phyloP scores from a whole-genome alignment of 441 rosid species.

The Gossypium gossypioides region DNA sequence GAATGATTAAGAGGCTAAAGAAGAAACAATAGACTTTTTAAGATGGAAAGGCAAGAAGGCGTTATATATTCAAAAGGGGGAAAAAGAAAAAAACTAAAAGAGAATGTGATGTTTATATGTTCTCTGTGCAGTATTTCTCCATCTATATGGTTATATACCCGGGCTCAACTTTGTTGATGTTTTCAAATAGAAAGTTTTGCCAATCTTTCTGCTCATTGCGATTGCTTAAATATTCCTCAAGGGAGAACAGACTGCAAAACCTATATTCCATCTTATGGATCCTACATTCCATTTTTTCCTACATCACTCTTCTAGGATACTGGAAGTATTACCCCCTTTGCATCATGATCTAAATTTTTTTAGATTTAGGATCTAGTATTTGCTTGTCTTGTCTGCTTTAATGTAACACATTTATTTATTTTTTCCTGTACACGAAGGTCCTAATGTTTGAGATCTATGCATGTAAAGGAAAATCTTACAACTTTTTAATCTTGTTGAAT shows the following conservation, averaged over 20 bases:
- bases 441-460: neutral
- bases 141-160: neutral
- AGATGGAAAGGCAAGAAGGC: neutral
- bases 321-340: neutral
- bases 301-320: neutral
- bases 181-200: neutral
- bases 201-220: neutral
- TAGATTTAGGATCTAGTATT: neutral
- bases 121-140: neutral
- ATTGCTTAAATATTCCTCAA: neutral
- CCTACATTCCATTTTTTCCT: neutral
- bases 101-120: neutral
- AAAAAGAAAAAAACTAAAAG: neutral
- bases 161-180: neutral
- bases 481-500: conserved; percentile 9
- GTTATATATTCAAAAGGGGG: neutral
- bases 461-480: neutral
- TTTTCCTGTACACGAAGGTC: neutral
- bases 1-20: neutral
- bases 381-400: neutral
- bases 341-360: neutral
- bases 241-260: neutral
- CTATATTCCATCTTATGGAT: neutral
- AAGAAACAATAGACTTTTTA: neutral
- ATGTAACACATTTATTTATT: neutral